Percentiles rank a stretch among this genome's conserved stretches.
phyloP scores from a whole-genome alignment of 805 yeast genomes.

The Ogataea siamensis region DNA sequence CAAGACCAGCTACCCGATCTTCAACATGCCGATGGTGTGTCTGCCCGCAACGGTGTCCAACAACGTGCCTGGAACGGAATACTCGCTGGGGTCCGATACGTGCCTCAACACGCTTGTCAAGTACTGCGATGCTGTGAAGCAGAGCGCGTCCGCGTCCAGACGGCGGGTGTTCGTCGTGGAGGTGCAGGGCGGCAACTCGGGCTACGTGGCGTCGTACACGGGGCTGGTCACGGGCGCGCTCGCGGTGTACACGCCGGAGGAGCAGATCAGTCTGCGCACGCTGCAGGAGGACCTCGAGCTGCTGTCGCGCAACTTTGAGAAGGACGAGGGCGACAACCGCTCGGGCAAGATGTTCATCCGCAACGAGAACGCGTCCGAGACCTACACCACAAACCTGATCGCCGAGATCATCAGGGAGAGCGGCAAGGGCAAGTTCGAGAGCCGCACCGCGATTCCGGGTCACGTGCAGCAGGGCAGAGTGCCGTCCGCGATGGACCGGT shows the following conservation, averaged over 20 bases:
- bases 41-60: slow-evolving; percentile 96
- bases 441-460: slow-evolving; percentile 95
- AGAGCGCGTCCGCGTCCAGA: slow-evolving; percentile 91
- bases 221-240: slow-evolving; percentile 88
- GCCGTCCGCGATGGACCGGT: slow-evolving; percentile 93
- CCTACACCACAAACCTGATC: slow-evolving; percentile 77
- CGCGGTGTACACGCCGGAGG: slow-evolving; percentile 89
- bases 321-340: slow-evolving; percentile 75
- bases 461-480: slow-evolving; percentile 97
- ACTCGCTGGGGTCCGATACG: slow-evolving; percentile 92
- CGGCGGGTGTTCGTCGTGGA: slow-evolving; percentile 94
- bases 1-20: slow-evolving; percentile 77
- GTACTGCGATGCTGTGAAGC: slow-evolving; percentile 94
- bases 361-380: slow-evolving; percentile 77
- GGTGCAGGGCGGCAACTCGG: slow-evolving; percentile 97
- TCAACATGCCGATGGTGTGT: slow-evolving; percentile 90
- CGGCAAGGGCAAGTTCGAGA: slow-evolving; percentile 73
- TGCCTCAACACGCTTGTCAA: slow-evolving; percentile 87
- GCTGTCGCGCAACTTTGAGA: slow-evolving; percentile 62
- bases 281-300: slow-evolving; percentile 74
- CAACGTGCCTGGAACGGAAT: slow-evolving; percentile 98
- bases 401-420: slow-evolving; percentile 77
- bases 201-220: slow-evolving; percentile 85
- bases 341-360: slow-evolving; percentile 85
- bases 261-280: slow-evolving; percentile 63